Conservation (phyloP, 495 filamentous ascomycete species). For the Umbilicaria muhlenbergii region DNA sequence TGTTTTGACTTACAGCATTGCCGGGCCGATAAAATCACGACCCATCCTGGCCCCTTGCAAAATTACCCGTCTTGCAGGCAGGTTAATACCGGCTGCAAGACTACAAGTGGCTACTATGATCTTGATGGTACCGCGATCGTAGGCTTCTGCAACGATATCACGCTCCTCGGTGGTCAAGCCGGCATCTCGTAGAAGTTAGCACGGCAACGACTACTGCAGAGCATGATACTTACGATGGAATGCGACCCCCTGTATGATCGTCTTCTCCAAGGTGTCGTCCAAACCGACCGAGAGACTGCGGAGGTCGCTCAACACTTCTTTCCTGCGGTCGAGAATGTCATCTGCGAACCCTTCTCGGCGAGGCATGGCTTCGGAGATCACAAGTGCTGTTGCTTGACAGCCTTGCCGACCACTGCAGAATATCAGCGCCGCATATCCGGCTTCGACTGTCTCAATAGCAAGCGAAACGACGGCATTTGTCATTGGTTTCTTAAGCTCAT, state of each 20-base stretch:
- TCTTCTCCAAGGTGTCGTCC: slow-evolving; percentile 50
- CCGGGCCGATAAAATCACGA: slow-evolving; percentile 56
- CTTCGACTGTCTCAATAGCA: slow-evolving; percentile 45
- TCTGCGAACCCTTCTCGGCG: slow-evolving; percentile 23
- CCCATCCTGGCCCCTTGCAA: slow-evolving; percentile 71
- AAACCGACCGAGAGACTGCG: slow-evolving; percentile 51
- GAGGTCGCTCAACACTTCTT: slow-evolving; percentile 53
- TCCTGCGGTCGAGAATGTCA: slow-evolving; percentile 37
- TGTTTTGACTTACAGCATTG: slow-evolving; percentile 46
- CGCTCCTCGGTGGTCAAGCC: slow-evolving; percentile 70
- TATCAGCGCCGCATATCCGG: slow-evolving; percentile 57
- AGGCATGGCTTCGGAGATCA: slow-evolving; percentile 50
- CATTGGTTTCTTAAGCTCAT: slow-evolving; percentile 45
- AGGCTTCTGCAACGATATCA: slow-evolving; percentile 56
- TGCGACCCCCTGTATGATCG: slow-evolving; percentile 49
- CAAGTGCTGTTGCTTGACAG: slow-evolving; percentile 46
- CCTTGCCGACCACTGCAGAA: slow-evolving; percentile 59
- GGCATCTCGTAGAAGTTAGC: slow-evolving; percentile 32
- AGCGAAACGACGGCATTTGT: slow-evolving; percentile 58
- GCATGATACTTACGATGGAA: slow-evolving; percentile 47
- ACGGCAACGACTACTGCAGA: not conserved
- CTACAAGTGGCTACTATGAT: slow-evolving; percentile 71
- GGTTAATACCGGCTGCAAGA: slow-evolving; percentile 73
- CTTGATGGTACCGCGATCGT: slow-evolving; percentile 52
- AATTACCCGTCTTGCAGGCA: slow-evolving; percentile 62